Conservation (phyloP, 495 filamentous ascomycete genomes). For the Trichoderma erinaceum region DNA sequence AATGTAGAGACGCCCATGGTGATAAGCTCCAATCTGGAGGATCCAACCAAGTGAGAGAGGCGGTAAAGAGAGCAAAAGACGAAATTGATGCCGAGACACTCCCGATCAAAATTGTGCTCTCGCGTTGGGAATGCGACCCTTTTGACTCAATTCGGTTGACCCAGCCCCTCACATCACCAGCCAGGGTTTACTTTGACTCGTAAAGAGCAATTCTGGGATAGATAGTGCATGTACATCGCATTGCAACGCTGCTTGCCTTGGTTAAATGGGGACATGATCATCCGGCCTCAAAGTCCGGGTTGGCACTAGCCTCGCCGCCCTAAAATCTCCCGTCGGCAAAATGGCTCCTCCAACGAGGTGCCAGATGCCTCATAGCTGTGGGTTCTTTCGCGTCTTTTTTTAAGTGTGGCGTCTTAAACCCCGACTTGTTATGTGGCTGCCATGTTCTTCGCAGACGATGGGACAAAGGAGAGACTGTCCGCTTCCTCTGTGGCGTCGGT, state of each 20-base stretch:
- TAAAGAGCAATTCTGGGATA: not conserved
- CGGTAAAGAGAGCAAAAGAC: not conserved
- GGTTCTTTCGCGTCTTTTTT: not conserved
- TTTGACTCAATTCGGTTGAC: not conserved
- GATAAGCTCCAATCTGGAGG: not conserved
- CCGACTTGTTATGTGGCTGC: not conserved
- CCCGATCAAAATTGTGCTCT: not conserved
- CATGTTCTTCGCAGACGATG: not conserved
- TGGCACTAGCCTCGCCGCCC: not conserved
- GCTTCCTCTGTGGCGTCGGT: not conserved
- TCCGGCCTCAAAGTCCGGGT: slow-evolving; percentile 2
- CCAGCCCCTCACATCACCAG: slow-evolving; percentile 13
- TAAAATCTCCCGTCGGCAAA: slow-evolving; percentile 8
- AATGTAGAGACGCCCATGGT: slow-evolving; percentile 32
- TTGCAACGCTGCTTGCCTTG: not conserved
- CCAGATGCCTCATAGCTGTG: not conserved
- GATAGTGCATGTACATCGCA: not conserved
- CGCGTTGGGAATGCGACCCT: slow-evolving; percentile 8
- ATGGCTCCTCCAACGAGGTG: not conserved
- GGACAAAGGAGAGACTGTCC: not conserved
- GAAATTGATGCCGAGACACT: not conserved
- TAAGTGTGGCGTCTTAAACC: slow-evolving; percentile 5
- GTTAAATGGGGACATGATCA: not conserved
- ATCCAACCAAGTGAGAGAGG: not conserved
- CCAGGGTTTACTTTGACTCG: slow-evolving; percentile 3